These are phyloP conservation scores for Chenopodium album DNA, from an alignment of 148 eudicot species.

Conservation along the genomic window DNA sequence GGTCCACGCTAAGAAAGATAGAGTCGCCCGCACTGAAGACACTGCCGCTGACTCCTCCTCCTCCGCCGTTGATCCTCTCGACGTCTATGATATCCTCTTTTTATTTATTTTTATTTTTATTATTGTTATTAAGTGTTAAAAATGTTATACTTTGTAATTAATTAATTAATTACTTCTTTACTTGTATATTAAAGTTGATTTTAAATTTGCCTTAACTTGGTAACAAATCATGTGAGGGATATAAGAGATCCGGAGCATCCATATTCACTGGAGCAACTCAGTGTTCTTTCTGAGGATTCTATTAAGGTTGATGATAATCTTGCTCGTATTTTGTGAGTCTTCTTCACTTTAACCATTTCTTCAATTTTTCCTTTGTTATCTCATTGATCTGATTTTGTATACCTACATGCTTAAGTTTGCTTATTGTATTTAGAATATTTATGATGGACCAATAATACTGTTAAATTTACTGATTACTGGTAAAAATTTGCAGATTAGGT, in stretches of 20 bases:
- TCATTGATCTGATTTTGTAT: not conserved
- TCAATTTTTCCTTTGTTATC: not conserved
- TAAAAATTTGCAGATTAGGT: too few species aligned
- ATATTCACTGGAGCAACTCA: conserved; percentile 86
- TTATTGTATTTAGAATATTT: too few species aligned
- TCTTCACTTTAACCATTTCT: not conserved
- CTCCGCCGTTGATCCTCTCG: conserved; percentile 83
- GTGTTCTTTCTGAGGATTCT: conserved; percentile 84
- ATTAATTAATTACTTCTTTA: not conserved
- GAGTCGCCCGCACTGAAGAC: conserved; percentile 53
- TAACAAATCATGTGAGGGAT: conserved; percentile 67
- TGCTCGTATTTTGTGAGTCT: conserved; percentile 70
- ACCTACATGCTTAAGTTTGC: too few species aligned
- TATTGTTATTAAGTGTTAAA: not conserved
- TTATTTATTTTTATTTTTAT: not conserved
- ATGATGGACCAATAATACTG: too few species aligned
- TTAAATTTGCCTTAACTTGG: conserved; percentile 48
- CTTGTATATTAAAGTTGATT: not conserved
- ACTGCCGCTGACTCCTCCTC: conserved; percentile 22
- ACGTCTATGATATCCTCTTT: conserved; percentile 86
- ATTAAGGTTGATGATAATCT: conserved; percentile 75
- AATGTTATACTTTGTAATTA: not conserved
- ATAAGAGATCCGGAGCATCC: conserved; percentile 96
- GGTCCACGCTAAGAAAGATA: conserved; percentile 79
- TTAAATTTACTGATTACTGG: too few species aligned